Evolutionary conservation across 2,329 filamentous ascomycete genomes (phyloP).

Genomic region (Knufia petricola): DNA sequence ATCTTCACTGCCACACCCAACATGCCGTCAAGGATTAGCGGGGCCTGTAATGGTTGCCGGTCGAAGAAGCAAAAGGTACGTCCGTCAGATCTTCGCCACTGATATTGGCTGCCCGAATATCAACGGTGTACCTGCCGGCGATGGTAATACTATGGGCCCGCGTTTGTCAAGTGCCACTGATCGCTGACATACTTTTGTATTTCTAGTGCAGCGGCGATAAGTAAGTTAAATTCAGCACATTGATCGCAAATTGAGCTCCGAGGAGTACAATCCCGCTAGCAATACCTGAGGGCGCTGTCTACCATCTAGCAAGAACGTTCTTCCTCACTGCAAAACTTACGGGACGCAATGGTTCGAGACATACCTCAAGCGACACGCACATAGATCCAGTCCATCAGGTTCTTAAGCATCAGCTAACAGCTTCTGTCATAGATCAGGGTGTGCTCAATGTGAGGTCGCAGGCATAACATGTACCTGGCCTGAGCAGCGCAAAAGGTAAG

Average conservation of each 20-base stretch:
- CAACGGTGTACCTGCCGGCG: no score
- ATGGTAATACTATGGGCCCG: no score
- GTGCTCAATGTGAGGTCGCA: conserved; percentile 29
- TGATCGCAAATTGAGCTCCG: neutral
- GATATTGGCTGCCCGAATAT: no score
- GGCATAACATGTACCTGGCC: conserved; percentile 31
- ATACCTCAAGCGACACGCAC: no score
- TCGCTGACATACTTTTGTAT: conserved; percentile 4
- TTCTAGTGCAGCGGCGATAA: conserved; percentile 32
- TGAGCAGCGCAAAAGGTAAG: conserved; percentile 30
- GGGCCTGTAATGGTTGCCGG: conserved; percentile 34
- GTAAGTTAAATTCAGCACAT: conserved; percentile 22
- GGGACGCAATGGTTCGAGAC: no score
- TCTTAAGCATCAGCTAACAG: neutral
- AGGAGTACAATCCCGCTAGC: neutral
- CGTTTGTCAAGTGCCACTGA: neutral
- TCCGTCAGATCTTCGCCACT: neutral
- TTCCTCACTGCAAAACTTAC: no score
- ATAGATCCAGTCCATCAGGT: no score
- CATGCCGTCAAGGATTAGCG: conserved; percentile 30
- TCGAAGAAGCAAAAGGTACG: conserved; percentile 35
- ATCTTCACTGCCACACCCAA: conserved; percentile 10
- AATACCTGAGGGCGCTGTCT: neutral
- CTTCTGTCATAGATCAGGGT: conserved; percentile 22
- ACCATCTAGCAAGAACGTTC: neutral